These are phyloP conservation scores for Dalbergia cochinchinensis DNA, from an alignment of 306 rosid species.

Conservation along the genomic window DNA sequence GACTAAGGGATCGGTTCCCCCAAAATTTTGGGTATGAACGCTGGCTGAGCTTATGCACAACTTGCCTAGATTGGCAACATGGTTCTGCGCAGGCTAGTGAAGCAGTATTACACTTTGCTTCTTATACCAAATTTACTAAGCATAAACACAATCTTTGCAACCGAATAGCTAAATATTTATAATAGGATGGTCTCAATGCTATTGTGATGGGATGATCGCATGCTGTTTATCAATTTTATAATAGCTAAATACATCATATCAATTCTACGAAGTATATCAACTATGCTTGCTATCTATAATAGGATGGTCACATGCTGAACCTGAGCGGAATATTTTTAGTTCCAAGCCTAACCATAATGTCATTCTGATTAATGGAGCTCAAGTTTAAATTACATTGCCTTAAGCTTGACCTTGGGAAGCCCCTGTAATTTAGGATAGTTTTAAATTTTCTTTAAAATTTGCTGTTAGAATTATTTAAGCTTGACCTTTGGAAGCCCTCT, in stretches of 20 bases:
- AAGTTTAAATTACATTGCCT: background rate
- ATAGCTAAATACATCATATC: too few species aligned
- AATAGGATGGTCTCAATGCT: too few species aligned
- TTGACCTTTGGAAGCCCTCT: background rate
- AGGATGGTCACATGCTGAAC: background rate
- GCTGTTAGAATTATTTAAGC: background rate
- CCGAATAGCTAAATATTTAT: too few species aligned
- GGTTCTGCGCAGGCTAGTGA: background rate
- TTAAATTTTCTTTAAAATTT: background rate
- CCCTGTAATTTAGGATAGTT: background rate
- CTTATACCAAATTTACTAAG: background rate
- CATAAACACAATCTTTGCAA: background rate
- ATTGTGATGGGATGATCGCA: too few species aligned
- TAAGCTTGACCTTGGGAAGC: background rate
- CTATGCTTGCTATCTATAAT: too few species aligned
- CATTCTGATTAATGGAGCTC: background rate
- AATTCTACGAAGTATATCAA: too few species aligned
- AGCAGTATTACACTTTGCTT: background rate
- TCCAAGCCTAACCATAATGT: constrained; percentile 8
- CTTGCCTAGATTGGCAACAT: background rate
- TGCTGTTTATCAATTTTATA: too few species aligned
- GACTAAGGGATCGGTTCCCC: too few species aligned
- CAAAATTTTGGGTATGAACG: background rate
- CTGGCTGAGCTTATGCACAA: background rate
- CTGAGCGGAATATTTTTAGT: background rate